A percentile compares a stretch with the other conserved stretches of the same genome.
phyloP scores from a whole-genome alignment of 345 rosid species.

The Eucalyptus marginata region DNA sequence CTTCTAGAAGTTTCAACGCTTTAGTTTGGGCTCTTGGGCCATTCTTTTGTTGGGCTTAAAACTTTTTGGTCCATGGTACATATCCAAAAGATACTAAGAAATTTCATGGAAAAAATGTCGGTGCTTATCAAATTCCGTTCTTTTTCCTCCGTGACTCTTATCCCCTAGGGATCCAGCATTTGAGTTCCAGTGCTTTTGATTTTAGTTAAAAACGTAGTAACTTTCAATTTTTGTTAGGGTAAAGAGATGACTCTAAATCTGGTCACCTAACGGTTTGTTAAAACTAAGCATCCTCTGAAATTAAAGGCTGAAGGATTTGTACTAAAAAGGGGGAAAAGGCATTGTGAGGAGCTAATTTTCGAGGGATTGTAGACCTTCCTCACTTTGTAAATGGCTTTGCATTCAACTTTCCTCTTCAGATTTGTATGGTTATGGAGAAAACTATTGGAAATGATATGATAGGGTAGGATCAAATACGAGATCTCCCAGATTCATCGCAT shows the following conservation, averaged over 20 bases:
- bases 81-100: background rate
- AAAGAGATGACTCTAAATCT: background rate
- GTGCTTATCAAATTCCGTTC: background rate
- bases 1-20: no score
- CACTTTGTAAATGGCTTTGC: background rate
- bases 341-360: background rate
- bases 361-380: background rate
- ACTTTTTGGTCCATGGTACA: no score
- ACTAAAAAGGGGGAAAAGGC: background rate
- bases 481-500: background rate
- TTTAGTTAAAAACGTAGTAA: background rate
- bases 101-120: background rate
- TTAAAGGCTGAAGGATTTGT: background rate
- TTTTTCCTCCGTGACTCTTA: background rate
- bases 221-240: background rate
- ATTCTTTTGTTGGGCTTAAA: no score
- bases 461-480: background rate
- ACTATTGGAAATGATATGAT: background rate
- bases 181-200: background rate
- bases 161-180: background rate
- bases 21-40: no score
- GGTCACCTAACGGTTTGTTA: background rate
- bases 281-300: background rate
- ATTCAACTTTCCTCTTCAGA: background rate
- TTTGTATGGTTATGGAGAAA: background rate